These are phyloP conservation scores for Pichia rugopelliculosa DNA, from an alignment of 805 yeast species.

Conservation along the genomic window DNA sequence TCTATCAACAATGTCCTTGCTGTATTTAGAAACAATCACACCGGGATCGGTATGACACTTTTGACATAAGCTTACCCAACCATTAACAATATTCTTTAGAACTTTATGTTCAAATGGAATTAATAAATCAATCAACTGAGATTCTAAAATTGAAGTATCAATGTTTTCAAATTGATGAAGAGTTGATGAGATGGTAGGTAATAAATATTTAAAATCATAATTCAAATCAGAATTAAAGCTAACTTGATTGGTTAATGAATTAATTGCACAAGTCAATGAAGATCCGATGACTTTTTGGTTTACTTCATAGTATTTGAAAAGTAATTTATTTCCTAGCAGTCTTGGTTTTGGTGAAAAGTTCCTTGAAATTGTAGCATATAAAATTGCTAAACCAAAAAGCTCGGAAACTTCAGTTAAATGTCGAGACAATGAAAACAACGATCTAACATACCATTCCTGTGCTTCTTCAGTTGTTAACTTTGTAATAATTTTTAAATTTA, in stretches of 20 bases:
- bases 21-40: constrained; percentile 31
- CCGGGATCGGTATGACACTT: constrained; percentile 61
- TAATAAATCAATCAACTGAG: constrained; percentile 34
- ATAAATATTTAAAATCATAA: constrained; percentile 21
- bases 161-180: constrained; percentile 9
- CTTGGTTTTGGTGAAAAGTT: constrained; percentile 31
- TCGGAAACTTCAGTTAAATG: constrained; percentile 12
- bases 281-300: constrained; percentile 36
- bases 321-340: constrained; percentile 26
- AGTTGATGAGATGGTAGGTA: constrained; percentile 33
- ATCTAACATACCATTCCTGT: constrained; percentile 44
- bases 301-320: constrained; percentile 27
- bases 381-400: constrained; percentile 40
- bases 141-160: constrained; percentile 21
- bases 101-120: constrained; percentile 37
- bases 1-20: constrained; percentile 23
- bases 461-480: constrained; percentile 42
- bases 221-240: constrained; percentile 17
- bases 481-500: constrained; percentile 40
- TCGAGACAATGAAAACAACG: constrained; percentile 32
- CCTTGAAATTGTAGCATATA: constrained; percentile 40
- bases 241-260: constrained; percentile 16
- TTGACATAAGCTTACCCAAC: constrained; percentile 76
- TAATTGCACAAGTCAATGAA: constrained; percentile 38
- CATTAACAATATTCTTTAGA: constrained; percentile 34